These are phyloP conservation scores for Saccharomycopsis sp. DNA, from an alignment of 805 yeast genomes.

Conservation along the genomic window DNA sequence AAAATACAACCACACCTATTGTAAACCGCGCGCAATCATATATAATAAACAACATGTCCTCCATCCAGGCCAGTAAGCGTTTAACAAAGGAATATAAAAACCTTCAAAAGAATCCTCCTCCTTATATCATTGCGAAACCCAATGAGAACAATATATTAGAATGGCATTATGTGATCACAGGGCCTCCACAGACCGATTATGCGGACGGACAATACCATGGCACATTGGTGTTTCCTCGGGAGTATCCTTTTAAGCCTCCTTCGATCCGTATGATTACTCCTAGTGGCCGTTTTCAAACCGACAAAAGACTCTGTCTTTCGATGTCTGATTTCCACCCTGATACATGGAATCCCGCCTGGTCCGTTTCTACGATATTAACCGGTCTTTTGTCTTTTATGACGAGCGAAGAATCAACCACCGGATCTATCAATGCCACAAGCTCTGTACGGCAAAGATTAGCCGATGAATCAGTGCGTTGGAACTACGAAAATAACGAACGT, in stretches of 20 bases:
- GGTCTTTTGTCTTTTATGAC: constrained; percentile 93
- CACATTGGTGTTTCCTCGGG: constrained; percentile 70
- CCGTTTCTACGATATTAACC: constrained; percentile 78
- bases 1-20: no score
- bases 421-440: constrained; percentile 64
- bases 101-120: constrained; percentile 75
- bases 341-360: constrained; percentile 96
- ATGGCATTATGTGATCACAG: constrained; percentile 90
- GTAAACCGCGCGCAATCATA: no score
- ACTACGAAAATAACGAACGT: constrained; percentile 45
- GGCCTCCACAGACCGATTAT: constrained; percentile 88
- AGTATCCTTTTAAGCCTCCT: constrained; percentile 90
- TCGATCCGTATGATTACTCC: constrained; percentile 87
- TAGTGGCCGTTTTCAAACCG: constrained; percentile 77
- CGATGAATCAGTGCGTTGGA: constrained; percentile 52
- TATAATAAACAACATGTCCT: constrained; percentile 31
- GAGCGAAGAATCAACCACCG: constrained; percentile 77
- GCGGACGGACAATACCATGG: constrained; percentile 88
- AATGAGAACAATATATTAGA: constrained; percentile 80
- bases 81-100: constrained; percentile 77
- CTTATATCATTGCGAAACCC: constrained; percentile 78
- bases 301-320: constrained; percentile 78
- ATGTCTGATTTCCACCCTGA: constrained; percentile 95
- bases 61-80: constrained; percentile 39
- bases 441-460: constrained; percentile 53